Evolutionary conservation across 495 filamentous ascomycete species (phyloP), one percentile per base, ranked within the genome.

Genomic region (Staphylotrichum longicolle): DNA sequence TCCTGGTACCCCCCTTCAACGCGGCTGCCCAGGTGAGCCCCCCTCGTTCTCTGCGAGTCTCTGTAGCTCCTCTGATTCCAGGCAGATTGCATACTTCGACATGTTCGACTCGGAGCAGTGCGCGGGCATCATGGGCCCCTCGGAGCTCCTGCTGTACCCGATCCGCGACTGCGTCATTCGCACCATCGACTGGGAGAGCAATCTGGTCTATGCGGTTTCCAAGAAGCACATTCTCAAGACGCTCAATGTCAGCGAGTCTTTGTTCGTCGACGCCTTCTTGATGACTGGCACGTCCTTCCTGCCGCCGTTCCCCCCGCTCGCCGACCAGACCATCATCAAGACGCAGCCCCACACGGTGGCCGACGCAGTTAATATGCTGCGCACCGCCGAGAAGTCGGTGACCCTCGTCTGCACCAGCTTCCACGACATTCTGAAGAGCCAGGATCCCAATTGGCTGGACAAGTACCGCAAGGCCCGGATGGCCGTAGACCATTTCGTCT

Each of bases 131-230:
- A 91, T 88, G 73, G 93, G 91, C 37, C 84, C 91, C 3, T 85
- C 91, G n/a, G 93, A 97, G 72, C 77, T 91, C 15, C 83, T 99
- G 61, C 79, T 96, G 33, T 98, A 93, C 66, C 90, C 91, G 40
- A 83, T 93, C 52, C 86, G 91, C 37, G 91, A 90, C 69, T 66
- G 69, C 60, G 76, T 96, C 58, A 91, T 98, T 66, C 88, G 86
- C 33, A 82, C 81, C 37, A 85, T 96, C 58, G 87, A 96, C 60
- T 85, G 86, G 76, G 85, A 88, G 20, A 78, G 74, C 9, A 78
- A 80, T 35, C 79, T 77, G 5, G 90, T 96, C 66, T 78, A 73
- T 46, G 93, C 87, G 76, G 78, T 97, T 50, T 86, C 83, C 46
- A 90, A 88, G 73, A 83, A 83, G 48, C 80, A 78, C 41, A 84